Percentiles rank a stretch among this genome's conserved stretches.
phyloP scores from a whole-genome alignment of 1,284 basidiomycete genomes.

The Heterobasidion annosum region DNA sequence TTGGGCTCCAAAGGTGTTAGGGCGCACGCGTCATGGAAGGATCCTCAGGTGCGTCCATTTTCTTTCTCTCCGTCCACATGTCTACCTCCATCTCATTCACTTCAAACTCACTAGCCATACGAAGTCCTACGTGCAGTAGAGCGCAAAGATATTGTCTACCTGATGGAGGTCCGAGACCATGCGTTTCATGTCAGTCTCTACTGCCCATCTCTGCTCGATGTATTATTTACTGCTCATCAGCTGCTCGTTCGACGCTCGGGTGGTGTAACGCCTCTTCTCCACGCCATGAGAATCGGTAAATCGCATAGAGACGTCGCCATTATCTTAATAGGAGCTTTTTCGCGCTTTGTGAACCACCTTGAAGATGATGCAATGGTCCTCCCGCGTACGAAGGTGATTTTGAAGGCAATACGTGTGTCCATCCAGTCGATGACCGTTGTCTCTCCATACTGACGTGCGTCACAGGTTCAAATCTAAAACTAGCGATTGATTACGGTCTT shows the following conservation, averaged over 20 bases:
- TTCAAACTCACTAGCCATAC: conserved; percentile 39
- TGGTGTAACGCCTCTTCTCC: conserved; percentile 67
- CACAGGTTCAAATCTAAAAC: conserved; percentile 67
- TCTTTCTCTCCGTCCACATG: background rate
- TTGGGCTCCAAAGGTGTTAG: conserved; percentile 7
- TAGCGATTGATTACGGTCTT: conserved; percentile 76
- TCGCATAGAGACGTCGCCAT: conserved; percentile 71
- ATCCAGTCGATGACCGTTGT: background rate
- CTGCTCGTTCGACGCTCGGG: conserved; percentile 66
- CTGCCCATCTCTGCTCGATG: conserved; percentile 2
- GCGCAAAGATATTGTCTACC: conserved; percentile 59
- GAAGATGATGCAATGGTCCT: conserved; percentile 61
- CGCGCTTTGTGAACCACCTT: conserved; percentile 71
- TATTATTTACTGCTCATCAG: conserved; percentile 25
- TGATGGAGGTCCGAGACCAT: conserved; percentile 72
- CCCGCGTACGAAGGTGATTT: conserved; percentile 50
- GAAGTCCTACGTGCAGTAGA: conserved; percentile 72
- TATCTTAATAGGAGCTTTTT: conserved; percentile 69
- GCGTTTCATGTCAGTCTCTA: conserved; percentile 57
- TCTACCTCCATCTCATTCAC: conserved; percentile 35
- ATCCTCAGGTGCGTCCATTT: conserved; percentile 43
- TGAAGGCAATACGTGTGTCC: conserved; percentile 64
- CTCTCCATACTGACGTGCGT: background rate
- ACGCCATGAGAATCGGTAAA: conserved; percentile 72
- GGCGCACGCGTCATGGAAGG: conserved; percentile 34